Conservation (phyloP, 768 basidiomycete species). For the Cystoderma amianthinum region DNA sequence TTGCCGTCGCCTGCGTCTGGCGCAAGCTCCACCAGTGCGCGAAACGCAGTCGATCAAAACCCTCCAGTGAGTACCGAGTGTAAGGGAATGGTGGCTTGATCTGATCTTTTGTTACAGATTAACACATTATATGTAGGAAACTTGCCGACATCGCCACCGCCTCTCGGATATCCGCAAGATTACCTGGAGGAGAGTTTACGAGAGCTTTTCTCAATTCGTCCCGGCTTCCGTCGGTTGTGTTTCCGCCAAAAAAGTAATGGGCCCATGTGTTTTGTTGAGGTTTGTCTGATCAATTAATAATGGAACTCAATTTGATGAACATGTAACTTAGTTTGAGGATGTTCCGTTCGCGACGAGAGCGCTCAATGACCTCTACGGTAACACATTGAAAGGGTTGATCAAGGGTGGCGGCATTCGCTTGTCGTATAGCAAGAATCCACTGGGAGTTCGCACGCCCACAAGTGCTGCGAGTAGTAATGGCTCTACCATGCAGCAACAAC, state of each 20-base stretch:
- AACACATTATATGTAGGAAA: slow-evolving; percentile 99
- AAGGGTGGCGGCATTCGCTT: slow-evolving; percentile 95
- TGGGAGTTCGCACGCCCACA: slow-evolving; percentile 85
- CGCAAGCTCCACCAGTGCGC: slow-evolving; percentile 38
- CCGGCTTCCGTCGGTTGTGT: slow-evolving; percentile 87
- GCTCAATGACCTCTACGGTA: slow-evolving; percentile 85
- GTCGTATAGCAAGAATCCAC: slow-evolving; percentile 96
- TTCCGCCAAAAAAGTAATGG: slow-evolving; percentile 97
- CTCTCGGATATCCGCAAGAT: slow-evolving; percentile 66
- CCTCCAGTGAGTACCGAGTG: slow-evolving; percentile 59
- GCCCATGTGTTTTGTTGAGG: slow-evolving; percentile 99
- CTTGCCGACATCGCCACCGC: slow-evolving; percentile 74
- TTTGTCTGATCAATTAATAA: slow-evolving; percentile 26
- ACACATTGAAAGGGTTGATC: slow-evolving; percentile 85
- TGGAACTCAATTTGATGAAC: background rate
- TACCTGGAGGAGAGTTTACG: slow-evolving; percentile 85
- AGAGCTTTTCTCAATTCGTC: slow-evolving; percentile 69
- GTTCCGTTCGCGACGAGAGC: slow-evolving; percentile 79
- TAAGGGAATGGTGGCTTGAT: slow-evolving; percentile 5
- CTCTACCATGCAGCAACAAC: slow-evolving; percentile 28
- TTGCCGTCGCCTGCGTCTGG: slow-evolving; percentile 72
- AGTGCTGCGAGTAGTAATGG: slow-evolving; percentile 36
- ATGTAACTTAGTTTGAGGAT: slow-evolving; percentile 71
- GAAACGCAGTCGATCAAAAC: slow-evolving; percentile 75
- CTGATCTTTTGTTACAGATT: slow-evolving; percentile 40